Percentiles rank a stretch among this genome's conserved stretches.
Conservation (phyloP, 2,329 filamentous ascomycete genomes). For the Tolypocladium endophyticum region DNA sequence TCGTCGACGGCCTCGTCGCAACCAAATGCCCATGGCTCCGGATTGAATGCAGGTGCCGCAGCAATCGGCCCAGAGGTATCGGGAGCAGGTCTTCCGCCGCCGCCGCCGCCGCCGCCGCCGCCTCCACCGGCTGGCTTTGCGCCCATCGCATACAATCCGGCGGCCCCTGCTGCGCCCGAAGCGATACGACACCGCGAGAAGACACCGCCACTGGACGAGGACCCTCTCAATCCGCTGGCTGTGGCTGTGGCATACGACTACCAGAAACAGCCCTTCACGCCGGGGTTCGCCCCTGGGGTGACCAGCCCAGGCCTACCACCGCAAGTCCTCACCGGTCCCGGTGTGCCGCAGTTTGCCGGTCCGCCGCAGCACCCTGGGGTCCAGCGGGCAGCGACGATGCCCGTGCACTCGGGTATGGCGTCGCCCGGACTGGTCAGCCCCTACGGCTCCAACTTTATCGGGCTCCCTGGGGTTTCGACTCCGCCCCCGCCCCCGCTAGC, state of each 20-base stretch:
- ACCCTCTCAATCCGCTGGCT: conserved; percentile 44
- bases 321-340: conserved; percentile 20
- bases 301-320: conserved; percentile 21
- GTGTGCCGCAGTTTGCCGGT: conserved; percentile 26
- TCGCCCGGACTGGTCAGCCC: conserved; percentile 25
- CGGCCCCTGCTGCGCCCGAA: conserved; percentile 65
- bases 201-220: conserved; percentile 65
- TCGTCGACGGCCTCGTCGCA: conserved; percentile 8
- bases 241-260: conserved; percentile 48
- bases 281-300: conserved; percentile 36
- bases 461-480: conserved; percentile 31
- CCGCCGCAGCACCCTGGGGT: conserved; percentile 31
- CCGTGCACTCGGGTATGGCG: conserved; percentile 16
- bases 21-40: conserved; percentile 6
- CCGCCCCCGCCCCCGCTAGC: conserved; percentile 17
- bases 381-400: conserved; percentile 39
- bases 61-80: not conserved
- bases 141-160: conserved; percentile 69
- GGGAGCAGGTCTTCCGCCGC: not conserved
- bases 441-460: conserved; percentile 34
- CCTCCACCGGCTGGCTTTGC: conserved; percentile 34
- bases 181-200: conserved; percentile 64
- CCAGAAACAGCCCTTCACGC: conserved; percentile 40
- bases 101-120: conserved; percentile 19
- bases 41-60: conserved; percentile 9